A percentile compares a stretch with the other conserved stretches of the same genome.
These are phyloP conservation scores for Cladosporium phlei DNA, from an alignment of 2,329 filamentous ascomycete species.

Conservation along the genomic window DNA sequence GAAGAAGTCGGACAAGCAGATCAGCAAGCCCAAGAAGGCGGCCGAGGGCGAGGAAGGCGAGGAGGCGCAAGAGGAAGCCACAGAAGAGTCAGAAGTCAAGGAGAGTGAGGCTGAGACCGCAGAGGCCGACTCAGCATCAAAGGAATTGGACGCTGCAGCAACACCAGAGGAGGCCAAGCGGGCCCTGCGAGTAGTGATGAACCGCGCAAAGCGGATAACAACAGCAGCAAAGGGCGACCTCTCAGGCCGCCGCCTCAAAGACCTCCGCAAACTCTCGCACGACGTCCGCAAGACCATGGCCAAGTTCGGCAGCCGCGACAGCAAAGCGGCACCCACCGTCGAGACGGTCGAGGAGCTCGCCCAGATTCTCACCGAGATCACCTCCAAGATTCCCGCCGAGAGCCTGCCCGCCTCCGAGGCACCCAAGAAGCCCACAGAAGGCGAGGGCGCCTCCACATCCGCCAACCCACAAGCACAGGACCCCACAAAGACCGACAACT, in stretches of 20 bases:
- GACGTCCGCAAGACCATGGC: slow-evolving; percentile 60
- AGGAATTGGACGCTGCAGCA: slow-evolving; percentile 14
- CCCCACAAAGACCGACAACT: slow-evolving; percentile 41
- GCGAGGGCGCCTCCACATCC: slow-evolving; percentile 14
- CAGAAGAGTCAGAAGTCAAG: slow-evolving; percentile 9
- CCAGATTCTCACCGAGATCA: slow-evolving; percentile 30
- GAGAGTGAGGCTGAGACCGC: slow-evolving; percentile 19
- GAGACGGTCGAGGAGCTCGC: slow-evolving; percentile 32
- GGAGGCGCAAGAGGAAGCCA: slow-evolving; percentile 21
- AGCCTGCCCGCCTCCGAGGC: slow-evolving; percentile 15
- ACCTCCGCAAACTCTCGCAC: slow-evolving; percentile 67
- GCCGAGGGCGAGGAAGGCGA: slow-evolving; percentile 22
- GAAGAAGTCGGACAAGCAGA: slow-evolving; percentile 37
- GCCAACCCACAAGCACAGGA: slow-evolving; percentile 24
- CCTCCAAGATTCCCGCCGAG: slow-evolving; percentile 44
- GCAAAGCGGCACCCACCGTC: slow-evolving; percentile 3
- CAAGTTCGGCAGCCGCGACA: slow-evolving; percentile 37
- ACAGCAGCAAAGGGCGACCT: slow-evolving; percentile 47
- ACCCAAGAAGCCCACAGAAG: slow-evolving; percentile 21
- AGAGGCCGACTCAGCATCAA: slow-evolving; percentile 11
- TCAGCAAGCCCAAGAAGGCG: slow-evolving; percentile 14
- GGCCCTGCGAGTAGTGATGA: slow-evolving; percentile 51
- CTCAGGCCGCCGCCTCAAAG: slow-evolving; percentile 67
- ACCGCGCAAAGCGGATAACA: slow-evolving; percentile 58
- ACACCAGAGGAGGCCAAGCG: slow-evolving; percentile 30